Percentiles rank a stretch among this genome's conserved stretches.
These are phyloP conservation scores for Aspergillus brasiliensis DNA, from an alignment of 2,329 filamentous ascomycete genomes.

Conservation along the genomic window DNA sequence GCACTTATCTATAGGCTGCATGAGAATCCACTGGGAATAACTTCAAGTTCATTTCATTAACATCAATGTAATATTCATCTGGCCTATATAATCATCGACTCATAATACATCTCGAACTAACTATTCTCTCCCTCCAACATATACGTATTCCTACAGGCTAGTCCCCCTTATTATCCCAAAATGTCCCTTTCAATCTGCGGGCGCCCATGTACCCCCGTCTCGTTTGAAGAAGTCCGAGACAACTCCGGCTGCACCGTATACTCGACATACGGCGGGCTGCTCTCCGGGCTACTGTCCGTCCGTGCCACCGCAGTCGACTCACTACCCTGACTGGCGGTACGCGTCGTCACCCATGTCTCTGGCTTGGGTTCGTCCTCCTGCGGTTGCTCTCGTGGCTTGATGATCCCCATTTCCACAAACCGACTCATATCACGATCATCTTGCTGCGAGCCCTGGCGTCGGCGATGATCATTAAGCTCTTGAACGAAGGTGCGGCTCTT, in stretches of 20 bases:
- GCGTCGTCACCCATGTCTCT: slow-evolving; percentile 8
- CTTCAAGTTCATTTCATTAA: not conserved
- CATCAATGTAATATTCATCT: not conserved
- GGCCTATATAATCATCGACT: not conserved
- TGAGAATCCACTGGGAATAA: no score
- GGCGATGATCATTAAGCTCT: not conserved
- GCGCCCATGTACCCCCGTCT: not conserved
- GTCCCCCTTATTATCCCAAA: not conserved
- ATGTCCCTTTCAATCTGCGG: not conserved
- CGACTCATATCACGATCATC: slow-evolving; percentile 10
- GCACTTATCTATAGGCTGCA: no score
- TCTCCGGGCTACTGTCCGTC: not conserved
- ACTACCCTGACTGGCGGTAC: slow-evolving; percentile 12
- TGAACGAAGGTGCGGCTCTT: slow-evolving; percentile 11
- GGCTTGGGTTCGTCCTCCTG: not conserved
- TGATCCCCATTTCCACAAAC: slow-evolving; percentile 19
- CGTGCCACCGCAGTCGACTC: not conserved
- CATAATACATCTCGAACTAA: not conserved
- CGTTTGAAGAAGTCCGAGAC: slow-evolving; percentile 2
- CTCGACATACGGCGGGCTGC: slow-evolving; percentile 4
- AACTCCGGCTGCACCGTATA: slow-evolving; percentile 9
- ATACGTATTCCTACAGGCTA: no score
- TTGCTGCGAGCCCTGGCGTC: not conserved
- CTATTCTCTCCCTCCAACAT: no score
- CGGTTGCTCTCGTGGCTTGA: slow-evolving; percentile 9